Percentiles rank a stretch among this genome's conserved stretches.
Evolutionary conservation across 1,139 yeast species (phyloP).

Genomic region (Saccharomycopsis phalli): DNA sequence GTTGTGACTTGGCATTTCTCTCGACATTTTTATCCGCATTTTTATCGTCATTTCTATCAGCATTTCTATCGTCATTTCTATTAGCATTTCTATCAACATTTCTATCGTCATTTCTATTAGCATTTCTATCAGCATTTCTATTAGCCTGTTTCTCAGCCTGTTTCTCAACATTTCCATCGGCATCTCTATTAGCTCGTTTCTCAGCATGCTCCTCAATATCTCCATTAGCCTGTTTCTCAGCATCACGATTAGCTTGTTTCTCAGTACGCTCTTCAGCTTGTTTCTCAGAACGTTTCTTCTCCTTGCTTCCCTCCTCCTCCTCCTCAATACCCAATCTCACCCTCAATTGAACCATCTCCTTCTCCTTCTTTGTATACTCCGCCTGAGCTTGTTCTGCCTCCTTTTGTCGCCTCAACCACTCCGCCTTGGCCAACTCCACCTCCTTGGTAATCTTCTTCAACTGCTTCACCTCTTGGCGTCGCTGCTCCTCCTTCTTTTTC

Average conservation of each 20-base stretch:
- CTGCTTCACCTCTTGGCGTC: background rate
- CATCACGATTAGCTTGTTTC: no score
- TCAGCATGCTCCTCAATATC: no score
- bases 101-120: no score
- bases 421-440: conserved; percentile 1
- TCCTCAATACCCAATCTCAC: conserved; percentile 1
- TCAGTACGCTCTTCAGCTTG: conserved; percentile 6
- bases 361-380: conserved; percentile 3
- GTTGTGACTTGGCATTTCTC: no score
- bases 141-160: background rate
- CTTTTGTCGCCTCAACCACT: conserved; percentile 5
- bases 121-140: no score
- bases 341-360: background rate
- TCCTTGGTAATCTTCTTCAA: conserved; percentile 2
- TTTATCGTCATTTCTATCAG: no score
- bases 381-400: conserved; percentile 4
- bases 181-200: no score
- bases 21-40: no score
- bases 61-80: no score
- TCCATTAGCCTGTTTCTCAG: no score
- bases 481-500: conserved; percentile 1
- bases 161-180: background rate
- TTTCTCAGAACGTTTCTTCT: conserved; percentile 5
- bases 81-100: no score
- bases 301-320: conserved; percentile 1